Base-by-base conservation (phyloP, 2,329 filamentous ascomycete species). In the Neospermospora avenae region DNA sequence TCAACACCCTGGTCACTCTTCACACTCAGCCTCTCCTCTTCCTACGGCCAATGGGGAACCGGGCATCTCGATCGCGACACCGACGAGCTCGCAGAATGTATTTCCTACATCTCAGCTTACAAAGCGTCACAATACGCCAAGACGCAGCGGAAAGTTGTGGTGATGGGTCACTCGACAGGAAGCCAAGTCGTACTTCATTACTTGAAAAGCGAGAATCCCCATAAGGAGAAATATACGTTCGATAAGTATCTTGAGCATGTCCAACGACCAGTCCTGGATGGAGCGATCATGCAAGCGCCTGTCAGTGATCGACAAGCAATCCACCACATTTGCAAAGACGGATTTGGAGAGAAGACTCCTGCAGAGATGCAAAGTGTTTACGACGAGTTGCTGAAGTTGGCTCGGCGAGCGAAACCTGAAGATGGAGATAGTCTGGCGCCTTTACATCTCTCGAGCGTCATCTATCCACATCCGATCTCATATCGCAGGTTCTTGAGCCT, bases 1-100 rank as follows among this genome's bases (percentile, higher is more conserved):
- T 64, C 67, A 37, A 73, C 71, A 2, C 64, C 66, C 59, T 75
- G 73, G 20, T 77, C 78, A 0, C 65, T 77, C 18, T 74, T 74
- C 66, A 68, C 71, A 34, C 52, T 74, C 25, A 74, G 67, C 45
- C 79, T 80, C 20, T 78, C 76, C 0, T 74, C 74, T 0, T 77
- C 74, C 10, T 71, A 73, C 55, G 65, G 68, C 55, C 65, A 72
- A 57, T 75, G 74, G 72, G 73, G 74, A n/a, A 65, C 74, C 1
- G 72, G 72, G 18, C 71, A 74, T 62, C 71, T 75, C 7, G 73
- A 74, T 58, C 66, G 73, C 61, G 74, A 75, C 58, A 73, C 71
- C 8, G 69, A 75, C 55, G 74, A 75, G 62, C 70, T 75, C 41
- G 72, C 73, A 16, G 60, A 68, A 58, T 74, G 46, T 18, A 34